Percentiles rank a stretch among this genome's conserved stretches.
Conservation (phyloP, 2,329 filamentous ascomycete species). For the Arthrobotrys conoides region DNA sequence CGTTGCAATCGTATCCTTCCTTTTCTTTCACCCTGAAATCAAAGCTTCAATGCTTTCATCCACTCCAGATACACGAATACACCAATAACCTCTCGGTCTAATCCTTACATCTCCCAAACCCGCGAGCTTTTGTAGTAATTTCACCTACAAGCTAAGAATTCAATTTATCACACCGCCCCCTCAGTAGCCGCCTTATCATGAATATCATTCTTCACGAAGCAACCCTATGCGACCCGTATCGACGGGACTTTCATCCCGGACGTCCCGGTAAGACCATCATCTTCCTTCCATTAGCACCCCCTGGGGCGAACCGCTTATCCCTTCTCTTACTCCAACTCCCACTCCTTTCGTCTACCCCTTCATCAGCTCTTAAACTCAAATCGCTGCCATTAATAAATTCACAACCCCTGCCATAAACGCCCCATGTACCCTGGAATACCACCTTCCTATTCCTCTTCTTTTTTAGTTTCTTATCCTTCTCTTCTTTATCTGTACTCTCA, state of each 20-base stretch:
- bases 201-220: too few relatives aligned
- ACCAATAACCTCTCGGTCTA: too few relatives aligned
- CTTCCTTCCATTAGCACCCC: constrained; percentile 3
- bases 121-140: too few relatives aligned
- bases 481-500: background rate
- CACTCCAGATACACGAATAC: background rate
- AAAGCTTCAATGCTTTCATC: background rate
- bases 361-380: constrained; percentile 21
- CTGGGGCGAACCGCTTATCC: constrained; percentile 32
- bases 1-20: background rate
- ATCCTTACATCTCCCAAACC: background rate
- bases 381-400: constrained; percentile 50
- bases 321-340: constrained; percentile 51
- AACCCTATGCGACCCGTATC: background rate
- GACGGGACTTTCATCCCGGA: too few relatives aligned
- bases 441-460: background rate
- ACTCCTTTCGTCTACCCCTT: constrained; percentile 38
- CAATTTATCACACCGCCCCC: background rate
- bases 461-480: background rate
- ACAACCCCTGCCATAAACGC: constrained; percentile 22
- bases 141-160: background rate
- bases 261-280: background rate
- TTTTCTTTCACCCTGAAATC: constrained; percentile 15
- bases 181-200: too few relatives aligned
- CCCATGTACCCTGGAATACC: background rate